Percentiles rank a stretch among this genome's conserved stretches.
phyloP scores from a whole-genome alignment of 768 basidiomycete genomes.

The Tulasnella sp. region DNA sequence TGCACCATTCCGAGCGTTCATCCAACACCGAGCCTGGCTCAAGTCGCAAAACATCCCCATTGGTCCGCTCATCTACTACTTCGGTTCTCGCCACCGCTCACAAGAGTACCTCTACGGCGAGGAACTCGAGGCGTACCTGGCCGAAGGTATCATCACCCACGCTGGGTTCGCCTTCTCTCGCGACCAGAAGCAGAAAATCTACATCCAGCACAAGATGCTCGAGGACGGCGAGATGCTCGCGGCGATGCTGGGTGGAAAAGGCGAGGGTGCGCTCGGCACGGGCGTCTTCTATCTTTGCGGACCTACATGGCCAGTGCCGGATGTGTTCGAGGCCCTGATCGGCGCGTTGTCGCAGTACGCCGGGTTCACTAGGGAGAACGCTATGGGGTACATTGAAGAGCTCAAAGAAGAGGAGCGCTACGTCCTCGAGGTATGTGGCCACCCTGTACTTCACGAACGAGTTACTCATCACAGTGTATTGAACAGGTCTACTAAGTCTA shows the following conservation, averaged over 20 bases:
- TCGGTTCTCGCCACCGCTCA: slow-evolving; percentile 90
- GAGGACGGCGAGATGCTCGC: slow-evolving; percentile 74
- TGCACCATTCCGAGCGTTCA: slow-evolving; percentile 98
- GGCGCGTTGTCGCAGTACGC: slow-evolving; percentile 65
- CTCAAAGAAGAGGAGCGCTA: slow-evolving; percentile 96
- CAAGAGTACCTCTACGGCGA: slow-evolving; percentile 96
- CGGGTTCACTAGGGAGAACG: slow-evolving; percentile 47
- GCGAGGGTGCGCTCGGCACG: slow-evolving; percentile 33
- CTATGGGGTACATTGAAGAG: slow-evolving; percentile 73
- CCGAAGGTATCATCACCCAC: slow-evolving; percentile 71
- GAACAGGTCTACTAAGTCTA: not conserved
- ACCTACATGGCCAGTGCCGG: slow-evolving; percentile 99
- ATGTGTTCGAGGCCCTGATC: slow-evolving; percentile 88
- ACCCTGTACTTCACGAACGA: not conserved
- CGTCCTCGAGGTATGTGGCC: slow-evolving; percentile 66
- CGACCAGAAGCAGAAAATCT: slow-evolving; percentile 84
- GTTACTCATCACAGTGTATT: not conserved
- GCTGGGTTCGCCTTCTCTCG: slow-evolving; percentile 95
- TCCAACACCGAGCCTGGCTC: slow-evolving; percentile 87
- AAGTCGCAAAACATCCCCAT: slow-evolving; percentile 62
- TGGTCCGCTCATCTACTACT: slow-evolving; percentile 96
- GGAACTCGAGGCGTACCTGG: slow-evolving; percentile 88
- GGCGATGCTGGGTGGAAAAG: slow-evolving; percentile 44
- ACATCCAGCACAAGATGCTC: slow-evolving; percentile 98
- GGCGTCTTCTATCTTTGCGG: slow-evolving; percentile 96